phyloP scores from a whole-genome alignment of 2,329 filamentous ascomycete genomes.

The Fusarium humuli region DNA sequence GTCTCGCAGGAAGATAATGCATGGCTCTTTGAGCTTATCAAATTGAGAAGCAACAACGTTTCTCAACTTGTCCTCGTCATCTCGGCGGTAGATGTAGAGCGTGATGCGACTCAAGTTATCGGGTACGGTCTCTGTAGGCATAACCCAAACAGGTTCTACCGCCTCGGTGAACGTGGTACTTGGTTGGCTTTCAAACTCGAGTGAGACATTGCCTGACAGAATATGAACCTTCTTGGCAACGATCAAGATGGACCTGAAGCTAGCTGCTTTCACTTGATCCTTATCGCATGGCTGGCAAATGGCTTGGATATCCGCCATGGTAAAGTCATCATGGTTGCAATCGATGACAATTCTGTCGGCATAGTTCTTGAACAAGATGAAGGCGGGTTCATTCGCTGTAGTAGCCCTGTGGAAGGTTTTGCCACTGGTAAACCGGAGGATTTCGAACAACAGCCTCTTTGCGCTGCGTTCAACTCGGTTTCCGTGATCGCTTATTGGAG shows the following conservation, averaged over 20 bases:
- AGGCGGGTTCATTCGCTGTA: neutral
- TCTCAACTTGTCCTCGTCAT: too few relatives aligned
- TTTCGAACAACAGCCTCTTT: conserved; percentile 30
- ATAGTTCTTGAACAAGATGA: conserved; percentile 22
- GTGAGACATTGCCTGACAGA: conserved; percentile 32
- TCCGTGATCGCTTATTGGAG: neutral
- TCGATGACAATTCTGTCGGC: conserved; percentile 20
- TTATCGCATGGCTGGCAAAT: conserved; percentile 10
- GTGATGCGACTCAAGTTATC: conserved; percentile 19
- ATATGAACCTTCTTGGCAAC: conserved; percentile 30
- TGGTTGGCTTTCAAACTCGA: neutral
- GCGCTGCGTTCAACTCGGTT: conserved; percentile 14
- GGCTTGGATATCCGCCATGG: conserved; percentile 9
- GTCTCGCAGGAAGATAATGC: conserved; percentile 5
- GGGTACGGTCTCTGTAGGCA: neutral
- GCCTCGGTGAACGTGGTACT: too few relatives aligned
- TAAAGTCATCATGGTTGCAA: conserved; percentile 31
- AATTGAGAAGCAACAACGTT: too few relatives aligned
- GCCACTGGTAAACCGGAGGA: conserved; percentile 22
- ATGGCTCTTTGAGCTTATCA: too few relatives aligned
- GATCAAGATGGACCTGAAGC: conserved; percentile 33
- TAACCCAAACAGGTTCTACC: conserved; percentile 27
- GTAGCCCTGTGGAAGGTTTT: conserved; percentile 17
- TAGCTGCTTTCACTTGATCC: conserved; percentile 11
- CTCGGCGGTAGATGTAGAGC: conserved; percentile 10